Conservation (phyloP, 2,329 filamentous ascomycete species). For the Aspergillus brasiliensis region DNA sequence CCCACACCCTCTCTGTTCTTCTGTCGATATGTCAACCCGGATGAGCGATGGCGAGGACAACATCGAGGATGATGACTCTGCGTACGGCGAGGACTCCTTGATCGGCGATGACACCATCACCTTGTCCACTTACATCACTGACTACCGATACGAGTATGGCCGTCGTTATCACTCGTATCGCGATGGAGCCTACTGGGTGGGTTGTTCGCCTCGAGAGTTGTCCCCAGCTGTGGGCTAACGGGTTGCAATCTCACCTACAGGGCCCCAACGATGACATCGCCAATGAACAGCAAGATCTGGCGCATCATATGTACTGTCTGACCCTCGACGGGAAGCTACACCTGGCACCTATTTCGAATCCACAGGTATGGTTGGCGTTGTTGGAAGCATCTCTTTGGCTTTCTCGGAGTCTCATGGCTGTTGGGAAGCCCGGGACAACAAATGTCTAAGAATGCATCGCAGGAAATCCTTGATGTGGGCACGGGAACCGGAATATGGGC, state of each 20-base stretch:
- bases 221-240: not conserved
- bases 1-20: not conserved
- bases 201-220: not conserved
- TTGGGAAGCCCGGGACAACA: not conserved
- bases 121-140: conserved; percentile 29
- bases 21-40: not conserved
- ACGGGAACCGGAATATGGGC: conserved; percentile 30
- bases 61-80: conserved; percentile 19
- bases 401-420: not conserved
- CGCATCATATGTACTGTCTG: conserved; percentile 43
- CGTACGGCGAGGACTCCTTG: conserved; percentile 22
- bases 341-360: conserved; percentile 29
- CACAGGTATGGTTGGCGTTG: conserved; percentile 15
- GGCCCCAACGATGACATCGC: conserved; percentile 28
- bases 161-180: conserved; percentile 38
- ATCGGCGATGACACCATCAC: conserved; percentile 30
- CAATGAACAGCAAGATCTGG: conserved; percentile 31
- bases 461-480: conserved; percentile 28
- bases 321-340: conserved; percentile 35
- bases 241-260: not conserved
- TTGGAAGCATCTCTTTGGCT: not conserved
- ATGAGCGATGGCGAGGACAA: conserved; percentile 9
- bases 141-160: conserved; percentile 34
- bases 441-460: not conserved
- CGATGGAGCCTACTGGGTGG: conserved; percentile 30